phyloP scores from a whole-genome alignment of 2,329 filamentous ascomycete genomes.

The Clonostachys byssicola region DNA sequence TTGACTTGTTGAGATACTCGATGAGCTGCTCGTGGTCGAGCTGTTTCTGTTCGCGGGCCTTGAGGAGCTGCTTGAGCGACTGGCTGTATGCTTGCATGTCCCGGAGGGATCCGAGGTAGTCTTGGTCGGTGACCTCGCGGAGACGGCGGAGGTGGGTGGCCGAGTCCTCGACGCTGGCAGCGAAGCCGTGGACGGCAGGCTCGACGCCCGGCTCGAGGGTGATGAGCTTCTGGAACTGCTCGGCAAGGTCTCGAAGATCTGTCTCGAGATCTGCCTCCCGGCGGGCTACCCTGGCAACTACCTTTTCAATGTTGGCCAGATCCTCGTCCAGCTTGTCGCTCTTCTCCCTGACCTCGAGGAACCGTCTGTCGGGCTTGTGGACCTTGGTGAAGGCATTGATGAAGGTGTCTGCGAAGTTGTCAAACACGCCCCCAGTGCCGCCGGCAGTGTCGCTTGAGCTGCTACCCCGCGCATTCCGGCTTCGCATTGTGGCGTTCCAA shows the following conservation, averaged over 20 bases:
- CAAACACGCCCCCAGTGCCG: slow-evolving; percentile 70
- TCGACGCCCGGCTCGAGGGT: slow-evolving; percentile 85
- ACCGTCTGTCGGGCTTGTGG: slow-evolving; percentile 90
- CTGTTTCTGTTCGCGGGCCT: slow-evolving; percentile 94
- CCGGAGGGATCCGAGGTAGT: slow-evolving; percentile 86
- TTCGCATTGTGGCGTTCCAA: slow-evolving; percentile 95
- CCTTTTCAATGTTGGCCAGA: slow-evolving; percentile 87
- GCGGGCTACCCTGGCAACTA: slow-evolving; percentile 85
- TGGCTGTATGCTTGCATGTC: slow-evolving; percentile 95
- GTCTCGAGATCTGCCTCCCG: slow-evolving; percentile 82
- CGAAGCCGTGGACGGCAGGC: slow-evolving; percentile 77
- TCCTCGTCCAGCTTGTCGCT: slow-evolving; percentile 94
- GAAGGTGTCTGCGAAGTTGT: slow-evolving; percentile 92
- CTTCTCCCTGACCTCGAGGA: slow-evolving; percentile 89
- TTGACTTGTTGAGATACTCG: slow-evolving; percentile 91
- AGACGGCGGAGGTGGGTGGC: slow-evolving; percentile 74
- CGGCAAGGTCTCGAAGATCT: slow-evolving; percentile 85
- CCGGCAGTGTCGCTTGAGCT: slow-evolving; percentile 19
- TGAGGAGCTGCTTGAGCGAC: slow-evolving; percentile 83
- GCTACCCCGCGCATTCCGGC: slow-evolving; percentile 58
- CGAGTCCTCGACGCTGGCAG: slow-evolving; percentile 79
- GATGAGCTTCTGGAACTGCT: slow-evolving; percentile 92
- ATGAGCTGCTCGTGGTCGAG: slow-evolving; percentile 95
- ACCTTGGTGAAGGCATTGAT: slow-evolving; percentile 97
- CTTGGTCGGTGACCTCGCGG: slow-evolving; percentile 88